Evolutionary conservation across 176 grass and related monocot species (phyloP).

Genomic region (Bromus sterilis): DNA sequence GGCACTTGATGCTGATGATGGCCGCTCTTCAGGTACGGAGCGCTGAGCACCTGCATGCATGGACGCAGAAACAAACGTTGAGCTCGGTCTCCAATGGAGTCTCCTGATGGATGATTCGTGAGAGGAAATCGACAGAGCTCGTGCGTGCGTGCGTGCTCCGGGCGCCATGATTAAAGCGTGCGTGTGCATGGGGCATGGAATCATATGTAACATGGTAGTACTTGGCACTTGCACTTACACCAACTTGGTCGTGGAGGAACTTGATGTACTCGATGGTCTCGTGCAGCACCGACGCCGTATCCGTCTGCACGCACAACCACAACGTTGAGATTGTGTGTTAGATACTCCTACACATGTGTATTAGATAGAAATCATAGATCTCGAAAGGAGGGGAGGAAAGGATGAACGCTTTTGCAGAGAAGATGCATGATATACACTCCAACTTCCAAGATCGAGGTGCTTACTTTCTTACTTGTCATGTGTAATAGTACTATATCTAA

Average conservation of each 20-base stretch:
- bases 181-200: slow-evolving; percentile 1
- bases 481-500: neutral
- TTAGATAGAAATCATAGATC: neutral
- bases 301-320: slow-evolving; percentile 63
- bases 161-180: slow-evolving; percentile 42
- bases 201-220: slow-evolving; percentile 12
- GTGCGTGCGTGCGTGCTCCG: neutral
- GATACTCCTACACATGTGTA: neutral
- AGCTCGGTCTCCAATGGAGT: neutral
- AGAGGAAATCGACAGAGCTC: slow-evolving; percentile 24
- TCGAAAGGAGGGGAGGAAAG: neutral
- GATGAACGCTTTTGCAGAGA: neutral
- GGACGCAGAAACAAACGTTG: slow-evolving; percentile 5
- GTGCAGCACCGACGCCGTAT: slow-evolving; percentile 95
- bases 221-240: slow-evolving; percentile 53
- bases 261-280: slow-evolving; percentile 99
- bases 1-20: slow-evolving; percentile 67
- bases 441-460: too few relatives aligned
- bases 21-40: slow-evolving; percentile 77
- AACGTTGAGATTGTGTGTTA: neutral
- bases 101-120: neutral
- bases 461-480: too few relatives aligned
- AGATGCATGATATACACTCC: neutral
- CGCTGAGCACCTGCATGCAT: slow-evolving; percentile 50
- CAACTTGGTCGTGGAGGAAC: slow-evolving; percentile 95